Evolutionary conservation across 2,329 filamentous ascomycete genomes (phyloP), one percentile per base, ranked within the genome.

Genomic region (Colletotrichum orbiculare): DNA sequence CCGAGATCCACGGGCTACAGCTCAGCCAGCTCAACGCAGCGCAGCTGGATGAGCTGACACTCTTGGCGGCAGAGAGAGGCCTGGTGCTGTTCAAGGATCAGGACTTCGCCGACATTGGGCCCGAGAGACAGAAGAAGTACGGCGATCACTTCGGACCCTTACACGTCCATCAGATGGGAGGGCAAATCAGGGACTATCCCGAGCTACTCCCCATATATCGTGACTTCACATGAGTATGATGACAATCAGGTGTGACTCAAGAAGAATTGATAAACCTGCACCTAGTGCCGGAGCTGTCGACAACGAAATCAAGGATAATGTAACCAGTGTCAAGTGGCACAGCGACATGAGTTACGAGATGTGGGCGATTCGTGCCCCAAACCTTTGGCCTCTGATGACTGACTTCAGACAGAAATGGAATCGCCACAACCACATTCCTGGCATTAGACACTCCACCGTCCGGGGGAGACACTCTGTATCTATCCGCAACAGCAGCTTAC

Each of bases 1-100:
- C 77, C 8, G 79, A 81, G 67, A 77, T 81, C 55, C 72, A 74
- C 8, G 78, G 77, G 1, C 69, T 80, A 33, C 78, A 81, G 67
- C 69, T 81, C 11, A 77, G 76, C 15, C 69, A 76, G 54, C 72
- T 81, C 45, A 76, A 70, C 6, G 73, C 77, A 59, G 68, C 71
- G 39, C 78, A 80, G 55, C 79, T 75, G 64, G 78, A 81, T 67
- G 78, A 81, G 65, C 69, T 81, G 8, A 79, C 77, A 0, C 71
- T 80, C 0, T 67, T 81, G 5, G 75, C 79, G 55, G 78, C 78
- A 1, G 76, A 80, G 70, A 73, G 77, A 42, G 75, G 75, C 6
- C 76, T 80, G 2, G 76, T 81, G 6, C 73, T 79, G 37, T 78
- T 76, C 62, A 70, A 72, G n/a, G 71, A 72, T 60, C 73, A 76